Base-by-base conservation (phyloP, 1,284 basidiomycete species). In the Gymnopus androsaceus region DNA sequence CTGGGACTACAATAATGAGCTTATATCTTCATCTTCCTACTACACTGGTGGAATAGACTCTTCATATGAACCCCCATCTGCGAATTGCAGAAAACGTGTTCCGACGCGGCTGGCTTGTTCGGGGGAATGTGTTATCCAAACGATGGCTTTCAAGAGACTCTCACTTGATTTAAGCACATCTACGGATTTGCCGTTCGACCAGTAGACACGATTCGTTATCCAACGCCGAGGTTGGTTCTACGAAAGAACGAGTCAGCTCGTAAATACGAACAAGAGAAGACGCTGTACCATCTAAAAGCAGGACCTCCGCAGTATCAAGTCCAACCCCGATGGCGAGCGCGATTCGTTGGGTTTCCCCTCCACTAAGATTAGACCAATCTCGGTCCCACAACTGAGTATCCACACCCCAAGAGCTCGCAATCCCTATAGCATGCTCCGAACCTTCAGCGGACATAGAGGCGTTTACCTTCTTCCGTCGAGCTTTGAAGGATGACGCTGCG, bases 81-180 rank as follows among this genome's bases (percentile, higher is more conserved):
- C 73, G 45, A 88, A 70, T 21, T 76, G 74, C n/a, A 87, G 64
- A 63, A 85, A 87, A 58, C 88, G 76, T 2, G 82, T 90, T 4
- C 90, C 91, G 19, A 90, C 83, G 51, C 91, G 76, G 55, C 81
- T 73, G 0, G 83, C 88, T 69, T 94, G 92, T 58, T 92, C 88
- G 4, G 84, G 81, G 0, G 89, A 90, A 68, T 94, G 92, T 0
- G 92, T 94, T 62, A 94, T 91, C 92, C 92, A 94, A 5, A 94
- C 66, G 38, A 93, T 71, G 0, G 90, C 87, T 66, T 90, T 88
- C 50, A 91, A 71, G n/a, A 69, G 69, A 15, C 77, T 75, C 23
- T 80, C 72, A 1, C 70, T 59, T 2, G 75, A 74, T 42, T 69
- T 74, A 37, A 93, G 67, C 56, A 86, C 77, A 15, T 76, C 67